phyloP scores from a whole-genome alignment of 768 basidiomycete species.

The Inosperma sp. region DNA sequence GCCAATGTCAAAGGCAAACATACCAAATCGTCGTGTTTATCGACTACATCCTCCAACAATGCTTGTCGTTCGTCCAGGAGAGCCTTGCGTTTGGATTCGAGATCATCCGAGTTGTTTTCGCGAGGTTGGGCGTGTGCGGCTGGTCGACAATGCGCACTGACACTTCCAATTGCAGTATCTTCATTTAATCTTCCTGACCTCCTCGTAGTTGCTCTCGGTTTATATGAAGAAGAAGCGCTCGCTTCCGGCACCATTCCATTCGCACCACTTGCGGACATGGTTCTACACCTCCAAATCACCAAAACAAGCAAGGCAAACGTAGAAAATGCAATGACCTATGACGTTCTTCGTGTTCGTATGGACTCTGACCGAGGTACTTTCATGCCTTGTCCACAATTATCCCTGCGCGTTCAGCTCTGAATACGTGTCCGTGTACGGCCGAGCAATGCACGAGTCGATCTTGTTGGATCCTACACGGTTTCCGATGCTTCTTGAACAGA shows the following conservation, averaged over 20 bases:
- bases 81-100: conserved; percentile 34
- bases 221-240: conserved; percentile 6
- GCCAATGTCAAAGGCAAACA: conserved; percentile 28
- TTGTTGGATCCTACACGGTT: conserved; percentile 64
- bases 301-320: neutral
- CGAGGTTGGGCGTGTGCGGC: neutral
- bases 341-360: neutral
- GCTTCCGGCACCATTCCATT: conserved; percentile 4
- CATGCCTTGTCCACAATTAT: neutral
- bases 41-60: conserved; percentile 53
- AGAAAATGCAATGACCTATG: neutral
- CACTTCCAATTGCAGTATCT: neutral
- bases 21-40: conserved; percentile 72
- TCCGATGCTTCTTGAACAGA: conserved; percentile 52
- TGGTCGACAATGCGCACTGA: neutral
- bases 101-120: conserved; percentile 25
- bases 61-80: conserved; percentile 57
- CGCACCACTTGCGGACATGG: neutral
- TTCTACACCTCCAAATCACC: neutral
- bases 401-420: neutral
- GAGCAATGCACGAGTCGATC: conserved; percentile 40
- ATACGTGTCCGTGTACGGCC: conserved; percentile 3
- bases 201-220: neutral
- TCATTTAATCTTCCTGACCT: neutral
- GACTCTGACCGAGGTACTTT: neutral